phyloP scores from a whole-genome alignment of 768 basidiomycete species.

The Leccinum subgranulosum region DNA sequence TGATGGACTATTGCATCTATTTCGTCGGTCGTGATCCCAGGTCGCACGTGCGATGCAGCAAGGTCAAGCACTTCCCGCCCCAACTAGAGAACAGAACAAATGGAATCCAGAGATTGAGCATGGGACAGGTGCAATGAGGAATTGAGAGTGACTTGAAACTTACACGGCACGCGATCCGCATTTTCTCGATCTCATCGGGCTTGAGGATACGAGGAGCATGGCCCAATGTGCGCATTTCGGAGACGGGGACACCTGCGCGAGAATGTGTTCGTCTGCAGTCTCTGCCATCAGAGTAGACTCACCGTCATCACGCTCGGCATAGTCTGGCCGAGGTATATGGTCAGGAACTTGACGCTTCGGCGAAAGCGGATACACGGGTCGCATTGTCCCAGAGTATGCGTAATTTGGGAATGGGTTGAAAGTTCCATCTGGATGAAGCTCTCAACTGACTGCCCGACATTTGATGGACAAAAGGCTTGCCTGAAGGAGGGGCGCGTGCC shows the following conservation, averaged over 20 bases:
- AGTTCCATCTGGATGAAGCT: conserved; percentile 54
- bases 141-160: conserved; percentile 29
- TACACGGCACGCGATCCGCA: conserved; percentile 84
- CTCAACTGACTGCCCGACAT: background rate
- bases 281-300: conserved; percentile 22
- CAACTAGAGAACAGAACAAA: conserved; percentile 47
- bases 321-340: conserved; percentile 87
- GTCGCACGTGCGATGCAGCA: conserved; percentile 78
- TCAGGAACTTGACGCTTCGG: conserved; percentile 71
- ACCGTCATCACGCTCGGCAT: conserved; percentile 63
- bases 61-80: conserved; percentile 91
- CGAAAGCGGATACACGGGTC: conserved; percentile 88
- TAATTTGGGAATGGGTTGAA: conserved; percentile 79
- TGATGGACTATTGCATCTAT: conserved; percentile 93
- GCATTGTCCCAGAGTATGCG: conserved; percentile 73
- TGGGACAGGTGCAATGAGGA: background rate
- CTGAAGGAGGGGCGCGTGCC: conserved; percentile 33
- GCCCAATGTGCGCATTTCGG: conserved; percentile 56
- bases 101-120: conserved; percentile 1
- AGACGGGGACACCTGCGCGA: conserved; percentile 51
- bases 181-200: conserved; percentile 79
- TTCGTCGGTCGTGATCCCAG: conserved; percentile 96
- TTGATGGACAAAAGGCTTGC: conserved; percentile 2
- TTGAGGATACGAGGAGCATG: conserved; percentile 64
- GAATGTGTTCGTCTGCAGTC: background rate